Evolutionary conservation across 768 basidiomycete species (phyloP).

Genomic region (Cyathus striatus): DNA sequence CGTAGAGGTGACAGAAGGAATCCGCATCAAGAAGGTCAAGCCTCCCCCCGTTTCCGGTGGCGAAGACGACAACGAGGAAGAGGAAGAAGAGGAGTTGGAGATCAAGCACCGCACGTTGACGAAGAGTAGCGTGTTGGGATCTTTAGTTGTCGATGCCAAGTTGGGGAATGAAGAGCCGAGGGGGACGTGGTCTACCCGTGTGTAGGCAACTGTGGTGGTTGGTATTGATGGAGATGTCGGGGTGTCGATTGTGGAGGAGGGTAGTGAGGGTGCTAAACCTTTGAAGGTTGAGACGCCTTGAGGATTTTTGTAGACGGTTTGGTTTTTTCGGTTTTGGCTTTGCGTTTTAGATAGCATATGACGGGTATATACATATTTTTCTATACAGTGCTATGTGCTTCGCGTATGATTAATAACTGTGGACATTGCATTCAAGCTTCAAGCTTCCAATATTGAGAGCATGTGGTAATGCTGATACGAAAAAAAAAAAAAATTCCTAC

Average conservation of each 20-base stretch:
- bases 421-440: too few species aligned
- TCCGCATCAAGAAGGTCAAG: slow-evolving; percentile 61
- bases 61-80: slow-evolving; percentile 43
- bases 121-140: slow-evolving; percentile 50
- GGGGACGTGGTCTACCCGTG: not conserved
- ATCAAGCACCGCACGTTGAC: slow-evolving; percentile 55
- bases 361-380: too few species aligned
- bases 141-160: slow-evolving; percentile 32
- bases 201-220: not conserved
- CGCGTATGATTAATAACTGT: too few species aligned
- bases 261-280: not conserved
- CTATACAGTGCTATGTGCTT: too few species aligned
- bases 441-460: too few species aligned
- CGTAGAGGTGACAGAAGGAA: slow-evolving; percentile 76
- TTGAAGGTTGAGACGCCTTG: too few species aligned
- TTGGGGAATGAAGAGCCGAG: slow-evolving; percentile 34
- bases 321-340: too few species aligned
- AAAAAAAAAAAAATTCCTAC: too few species aligned
- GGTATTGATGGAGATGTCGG: not conserved
- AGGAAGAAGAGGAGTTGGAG: slow-evolving; percentile 58
- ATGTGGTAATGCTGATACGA: too few species aligned
- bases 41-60: slow-evolving; percentile 39
- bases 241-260: not conserved
- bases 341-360: too few species aligned
- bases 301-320: too few species aligned